A percentile compares a stretch with the other conserved stretches of the same genome.
These are phyloP conservation scores for Ophiostoma australiae DNA, from an alignment of 2,329 filamentous ascomycete genomes.

Conservation along the genomic window DNA sequence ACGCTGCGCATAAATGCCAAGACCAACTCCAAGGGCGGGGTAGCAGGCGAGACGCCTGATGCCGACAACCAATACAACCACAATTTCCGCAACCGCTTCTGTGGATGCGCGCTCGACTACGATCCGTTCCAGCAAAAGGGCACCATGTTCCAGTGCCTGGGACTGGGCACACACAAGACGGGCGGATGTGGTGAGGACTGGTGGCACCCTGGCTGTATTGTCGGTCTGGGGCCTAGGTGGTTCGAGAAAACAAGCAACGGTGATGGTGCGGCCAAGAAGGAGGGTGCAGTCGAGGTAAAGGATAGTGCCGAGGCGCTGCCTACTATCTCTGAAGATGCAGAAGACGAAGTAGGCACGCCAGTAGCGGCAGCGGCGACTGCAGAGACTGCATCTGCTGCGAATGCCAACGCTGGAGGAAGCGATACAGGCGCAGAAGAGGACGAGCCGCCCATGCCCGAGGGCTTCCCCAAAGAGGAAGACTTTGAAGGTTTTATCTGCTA, in stretches of 20 bases:
- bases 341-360: constrained; percentile 33
- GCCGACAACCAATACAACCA: constrained; percentile 85
- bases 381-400: not conserved
- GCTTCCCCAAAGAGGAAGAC: constrained; percentile 82
- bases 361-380: constrained; percentile 26
- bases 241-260: constrained; percentile 45
- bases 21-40: constrained; percentile 70
- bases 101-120: constrained; percentile 82
- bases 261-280: not conserved
- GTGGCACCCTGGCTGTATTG: constrained; percentile 91
- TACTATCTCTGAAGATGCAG: constrained; percentile 24
- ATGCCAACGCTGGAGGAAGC: constrained; percentile 30
- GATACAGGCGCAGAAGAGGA: constrained; percentile 29
- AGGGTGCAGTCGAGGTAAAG: not conserved
- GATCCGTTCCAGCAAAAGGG: constrained; percentile 85
- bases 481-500: constrained; percentile 92
- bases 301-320: constrained; percentile 17
- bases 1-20: constrained; percentile 65
- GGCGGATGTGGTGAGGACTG: constrained; percentile 95
- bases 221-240: constrained; percentile 73
- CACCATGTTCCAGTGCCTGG: constrained; percentile 97
- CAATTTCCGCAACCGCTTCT: constrained; percentile 91
- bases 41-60: constrained; percentile 69
- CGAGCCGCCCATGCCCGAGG: constrained; percentile 67
- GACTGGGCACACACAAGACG: constrained; percentile 70